These are phyloP conservation scores for Pythium diclinum DNA, from an alignment of 352 stramenopile genomes.

Conservation along the genomic window DNA sequence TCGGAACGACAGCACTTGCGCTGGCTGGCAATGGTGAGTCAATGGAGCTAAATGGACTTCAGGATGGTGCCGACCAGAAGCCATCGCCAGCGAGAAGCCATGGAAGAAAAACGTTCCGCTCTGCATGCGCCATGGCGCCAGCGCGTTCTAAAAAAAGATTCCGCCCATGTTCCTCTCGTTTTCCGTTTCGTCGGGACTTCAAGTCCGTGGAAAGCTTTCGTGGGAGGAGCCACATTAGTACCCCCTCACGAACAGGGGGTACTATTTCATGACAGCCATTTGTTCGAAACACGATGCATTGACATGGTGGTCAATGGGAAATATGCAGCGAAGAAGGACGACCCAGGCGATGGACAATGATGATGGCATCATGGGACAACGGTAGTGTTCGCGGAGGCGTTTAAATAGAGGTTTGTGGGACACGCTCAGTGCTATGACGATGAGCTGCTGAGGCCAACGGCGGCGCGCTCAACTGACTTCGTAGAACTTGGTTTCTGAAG, in stretches of 20 bases:
- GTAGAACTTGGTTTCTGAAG: conserved; percentile 71
- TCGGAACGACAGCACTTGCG: neutral
- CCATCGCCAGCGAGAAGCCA: conserved; percentile 6
- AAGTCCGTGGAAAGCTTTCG: neutral
- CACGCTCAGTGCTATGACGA: neutral
- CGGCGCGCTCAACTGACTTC: conserved; percentile 35
- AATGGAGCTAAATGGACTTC: neutral
- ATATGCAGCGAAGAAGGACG: neutral
- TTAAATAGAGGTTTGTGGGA: neutral
- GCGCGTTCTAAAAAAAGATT: conserved; percentile 31
- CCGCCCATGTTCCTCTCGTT: conserved; percentile 32
- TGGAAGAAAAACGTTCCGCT: conserved; percentile 27
- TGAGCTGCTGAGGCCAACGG: neutral
- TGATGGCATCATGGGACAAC: neutral
- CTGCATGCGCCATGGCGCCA: neutral
- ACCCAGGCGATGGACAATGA: no score
- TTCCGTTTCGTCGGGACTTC: conserved; percentile 23
- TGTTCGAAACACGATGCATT: neutral
- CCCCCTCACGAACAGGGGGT: neutral
- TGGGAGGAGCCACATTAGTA: conserved; percentile 3
- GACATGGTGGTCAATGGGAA: neutral
- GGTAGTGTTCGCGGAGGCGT: neutral
- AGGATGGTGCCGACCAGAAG: neutral
- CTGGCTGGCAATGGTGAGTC: neutral
- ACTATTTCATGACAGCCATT: neutral